phyloP scores from a whole-genome alignment of 1,284 basidiomycete genomes.

The Meira miltonrushii region DNA sequence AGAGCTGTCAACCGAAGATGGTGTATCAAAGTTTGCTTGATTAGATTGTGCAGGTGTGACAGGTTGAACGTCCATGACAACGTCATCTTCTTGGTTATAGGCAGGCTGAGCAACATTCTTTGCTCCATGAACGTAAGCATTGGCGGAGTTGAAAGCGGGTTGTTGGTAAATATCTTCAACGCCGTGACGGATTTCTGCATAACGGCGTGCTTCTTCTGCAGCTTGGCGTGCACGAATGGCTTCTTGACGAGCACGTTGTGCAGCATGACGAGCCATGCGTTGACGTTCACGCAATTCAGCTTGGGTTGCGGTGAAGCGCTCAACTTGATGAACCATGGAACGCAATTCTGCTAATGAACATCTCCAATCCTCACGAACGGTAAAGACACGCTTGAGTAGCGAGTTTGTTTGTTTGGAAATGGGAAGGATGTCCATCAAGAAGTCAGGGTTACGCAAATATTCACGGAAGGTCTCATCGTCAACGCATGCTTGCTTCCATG shows the following conservation, averaged over 20 bases:
- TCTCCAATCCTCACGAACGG: constrained; percentile 41
- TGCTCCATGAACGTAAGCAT: neutral
- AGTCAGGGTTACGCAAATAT: constrained; percentile 46
- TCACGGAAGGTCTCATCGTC: constrained; percentile 66
- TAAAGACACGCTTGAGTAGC: constrained; percentile 48
- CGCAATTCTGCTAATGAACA: constrained; percentile 40
- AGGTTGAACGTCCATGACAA: neutral
- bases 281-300: constrained; percentile 33
- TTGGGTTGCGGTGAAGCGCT: constrained; percentile 44
- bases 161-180: constrained; percentile 18
- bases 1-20: constrained; percentile 8
- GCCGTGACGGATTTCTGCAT: constrained; percentile 21
- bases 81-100: constrained; percentile 10
- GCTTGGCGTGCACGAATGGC: constrained; percentile 25
- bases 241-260: constrained; percentile 21
- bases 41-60: neutral
- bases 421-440: constrained; percentile 48
- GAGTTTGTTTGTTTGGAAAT: constrained; percentile 47
- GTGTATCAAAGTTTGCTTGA: constrained; percentile 13
- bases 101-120: neutral
- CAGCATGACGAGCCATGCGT: constrained; percentile 22
- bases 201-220: constrained; percentile 23
- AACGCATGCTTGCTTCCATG: constrained; percentile 73
- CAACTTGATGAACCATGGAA: constrained; percentile 33
- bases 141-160: constrained; percentile 13